Conservation (phyloP, 352 stramenopile genomes). For the Globisporangium spiculum region DNA sequence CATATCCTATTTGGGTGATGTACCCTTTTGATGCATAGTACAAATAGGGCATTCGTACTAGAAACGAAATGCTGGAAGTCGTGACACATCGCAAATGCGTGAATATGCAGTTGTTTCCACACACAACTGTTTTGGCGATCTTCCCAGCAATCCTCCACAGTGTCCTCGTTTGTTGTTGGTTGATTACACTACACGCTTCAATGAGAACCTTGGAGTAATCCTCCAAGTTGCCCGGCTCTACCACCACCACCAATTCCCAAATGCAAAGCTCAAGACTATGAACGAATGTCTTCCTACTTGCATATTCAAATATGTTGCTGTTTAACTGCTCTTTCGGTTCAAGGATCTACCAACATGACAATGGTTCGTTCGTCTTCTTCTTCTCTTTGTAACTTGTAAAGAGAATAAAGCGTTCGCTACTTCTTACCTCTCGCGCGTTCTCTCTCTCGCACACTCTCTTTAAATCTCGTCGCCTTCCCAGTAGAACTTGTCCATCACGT, state of each 20-base stretch:
- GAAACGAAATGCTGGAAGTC: no score
- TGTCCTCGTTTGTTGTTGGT: background rate
- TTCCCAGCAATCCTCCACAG: no score
- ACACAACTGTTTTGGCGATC: no score
- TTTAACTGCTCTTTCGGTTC: background rate
- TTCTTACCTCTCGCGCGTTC: background rate
- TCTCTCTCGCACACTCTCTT: background rate
- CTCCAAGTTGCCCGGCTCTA: background rate
- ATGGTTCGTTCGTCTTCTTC: background rate
- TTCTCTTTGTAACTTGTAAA: background rate
- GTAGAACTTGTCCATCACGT: slow-evolving; percentile 76
- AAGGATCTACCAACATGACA: background rate
- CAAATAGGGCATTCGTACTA: no score
- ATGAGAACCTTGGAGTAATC: background rate
- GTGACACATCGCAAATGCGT: no score
- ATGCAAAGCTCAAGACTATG: no score
- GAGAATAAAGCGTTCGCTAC: background rate
- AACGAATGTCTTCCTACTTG: background rate
- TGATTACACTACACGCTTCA: background rate
- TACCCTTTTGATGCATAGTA: no score
- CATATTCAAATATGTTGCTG: slow-evolving; percentile 2
- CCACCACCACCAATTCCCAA: background rate
- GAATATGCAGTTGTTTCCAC: no score
- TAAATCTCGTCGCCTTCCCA: slow-evolving; percentile 49
- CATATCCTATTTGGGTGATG: no score